Evolutionary conservation across 495 filamentous ascomycete species (phyloP), one percentile per base, ranked within the genome.

Genomic region (Terfezia boudieri): DNA sequence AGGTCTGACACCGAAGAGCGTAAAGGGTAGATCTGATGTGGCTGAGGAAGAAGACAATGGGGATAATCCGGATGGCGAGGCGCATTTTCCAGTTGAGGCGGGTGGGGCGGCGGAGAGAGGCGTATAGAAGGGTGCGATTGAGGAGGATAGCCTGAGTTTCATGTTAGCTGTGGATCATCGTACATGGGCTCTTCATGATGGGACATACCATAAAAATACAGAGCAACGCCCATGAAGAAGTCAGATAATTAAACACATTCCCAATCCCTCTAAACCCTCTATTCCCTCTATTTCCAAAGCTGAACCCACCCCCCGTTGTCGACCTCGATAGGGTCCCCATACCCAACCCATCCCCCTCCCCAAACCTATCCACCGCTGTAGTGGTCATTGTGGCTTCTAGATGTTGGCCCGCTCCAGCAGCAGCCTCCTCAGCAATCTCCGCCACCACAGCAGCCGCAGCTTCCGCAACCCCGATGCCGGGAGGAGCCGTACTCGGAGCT

Each of bases 51-150:
- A 93, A 69, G 6, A 83, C 12, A n/a, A 94, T 81, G 0, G 88
- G 86, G 8, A 79, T 62, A 20, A 85, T 69, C 41, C 90, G 84
- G 11, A 96, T 68, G 0, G 75, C 66, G 6, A 93, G 67, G 4
- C 90, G 81, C 41, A 83, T 67, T 36, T 75, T 73, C 78, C 83
- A 86, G 37, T 73, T 71, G 0, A 96, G 70, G 8, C 71, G 73
- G 6, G 94, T 71, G 35, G 82, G 80, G 37, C 86, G 74, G 43
- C 90, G 73, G 7, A 85, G 83, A 0, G 88, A 89, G 37, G 89
- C 88, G 66, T 92, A 98, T 53, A 96, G 85, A 41, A 86, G 80
- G 11, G 90, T 88, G 46, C 90, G 79, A 69, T 98, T 95, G 36
- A 95, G 71, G 57, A 98, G 67, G 55, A 98, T 74, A 51, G 86